Conservation (phyloP, 2,329 filamentous ascomycete genomes). For the Sodiomyces alkalinus region DNA sequence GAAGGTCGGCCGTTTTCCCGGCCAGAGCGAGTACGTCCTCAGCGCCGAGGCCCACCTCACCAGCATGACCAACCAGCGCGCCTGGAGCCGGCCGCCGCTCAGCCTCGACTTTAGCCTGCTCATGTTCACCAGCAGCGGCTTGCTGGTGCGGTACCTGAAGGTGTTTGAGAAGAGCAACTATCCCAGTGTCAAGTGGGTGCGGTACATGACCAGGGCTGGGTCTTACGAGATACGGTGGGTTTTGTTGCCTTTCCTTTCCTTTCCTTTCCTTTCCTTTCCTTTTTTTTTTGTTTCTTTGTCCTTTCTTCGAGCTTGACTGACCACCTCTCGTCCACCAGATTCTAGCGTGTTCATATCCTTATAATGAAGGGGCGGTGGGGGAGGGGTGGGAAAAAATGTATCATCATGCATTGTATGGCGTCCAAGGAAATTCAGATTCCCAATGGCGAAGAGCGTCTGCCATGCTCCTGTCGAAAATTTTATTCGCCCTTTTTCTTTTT, state of each 20-base stretch:
- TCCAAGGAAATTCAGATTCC: constrained; percentile 1
- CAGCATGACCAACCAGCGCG: constrained; percentile 95
- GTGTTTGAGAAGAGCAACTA: constrained; percentile 99
- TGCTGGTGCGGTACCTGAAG: constrained; percentile 89
- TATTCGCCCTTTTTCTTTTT: too few relatives aligned
- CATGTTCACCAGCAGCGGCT: constrained; percentile 94
- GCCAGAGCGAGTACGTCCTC: constrained; percentile 91
- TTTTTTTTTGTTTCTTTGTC: too few relatives aligned
- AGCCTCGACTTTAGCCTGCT: constrained; percentile 85
- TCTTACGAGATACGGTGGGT: constrained; percentile 87
- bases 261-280: too few relatives aligned
- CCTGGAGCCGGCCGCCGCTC: constrained; percentile 86
- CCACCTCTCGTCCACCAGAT: too few relatives aligned
- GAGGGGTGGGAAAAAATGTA: too few relatives aligned
- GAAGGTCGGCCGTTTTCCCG: constrained; percentile 97
- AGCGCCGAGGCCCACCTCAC: constrained; percentile 87
- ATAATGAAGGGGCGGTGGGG: too few relatives aligned
- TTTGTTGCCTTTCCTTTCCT: not conserved
- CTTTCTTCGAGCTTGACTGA: too few relatives aligned
- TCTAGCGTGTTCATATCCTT: constrained; percentile 1
- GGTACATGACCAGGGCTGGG: constrained; percentile 95
- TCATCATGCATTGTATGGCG: constrained; percentile 3
- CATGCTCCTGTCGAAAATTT: too few relatives aligned
- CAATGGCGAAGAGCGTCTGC: too few relatives aligned
- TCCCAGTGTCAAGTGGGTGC: constrained; percentile 96